phyloP scores from a whole-genome alignment of 371 early-diverging fungal species.

The Mucor velutinosus region DNA sequence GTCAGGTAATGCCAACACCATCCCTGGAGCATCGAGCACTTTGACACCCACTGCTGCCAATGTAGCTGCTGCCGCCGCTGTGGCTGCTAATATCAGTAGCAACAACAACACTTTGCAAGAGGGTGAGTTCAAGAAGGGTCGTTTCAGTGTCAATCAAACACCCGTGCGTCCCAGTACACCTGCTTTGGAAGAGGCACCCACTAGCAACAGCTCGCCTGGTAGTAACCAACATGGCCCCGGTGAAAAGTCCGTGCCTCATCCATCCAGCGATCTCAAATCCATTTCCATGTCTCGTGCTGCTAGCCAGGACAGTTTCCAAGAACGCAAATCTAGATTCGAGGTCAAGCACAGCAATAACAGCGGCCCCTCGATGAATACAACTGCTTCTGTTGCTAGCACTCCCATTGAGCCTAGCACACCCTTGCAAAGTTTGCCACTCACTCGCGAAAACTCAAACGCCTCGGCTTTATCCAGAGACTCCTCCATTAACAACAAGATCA shows the following conservation, averaged over 20 bases:
- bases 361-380: background rate
- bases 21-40: background rate
- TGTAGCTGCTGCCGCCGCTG: background rate
- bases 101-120: conserved; percentile 17
- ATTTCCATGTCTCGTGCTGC: conserved; percentile 15
- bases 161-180: conserved; percentile 12
- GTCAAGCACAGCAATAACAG: conserved; percentile 21
- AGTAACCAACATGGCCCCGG: background rate
- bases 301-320: conserved; percentile 24
- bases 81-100: conserved; percentile 3
- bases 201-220: background rate
- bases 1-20: background rate
- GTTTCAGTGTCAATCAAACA: conserved; percentile 40
- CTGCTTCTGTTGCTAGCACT: background rate
- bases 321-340: conserved; percentile 34
- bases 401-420: conserved; percentile 3
- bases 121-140: conserved; percentile 30
- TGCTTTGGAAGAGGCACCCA: background rate
- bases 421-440: conserved; percentile 22
- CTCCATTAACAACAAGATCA: conserved; percentile 18
- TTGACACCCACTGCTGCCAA: background rate
- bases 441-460: conserved; percentile 29
- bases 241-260: background rate
- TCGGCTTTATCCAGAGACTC: conserved; percentile 21
- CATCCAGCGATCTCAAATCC: background rate